phyloP scores from a whole-genome alignment of 139 green algal species.

The Volvox africanus region DNA sequence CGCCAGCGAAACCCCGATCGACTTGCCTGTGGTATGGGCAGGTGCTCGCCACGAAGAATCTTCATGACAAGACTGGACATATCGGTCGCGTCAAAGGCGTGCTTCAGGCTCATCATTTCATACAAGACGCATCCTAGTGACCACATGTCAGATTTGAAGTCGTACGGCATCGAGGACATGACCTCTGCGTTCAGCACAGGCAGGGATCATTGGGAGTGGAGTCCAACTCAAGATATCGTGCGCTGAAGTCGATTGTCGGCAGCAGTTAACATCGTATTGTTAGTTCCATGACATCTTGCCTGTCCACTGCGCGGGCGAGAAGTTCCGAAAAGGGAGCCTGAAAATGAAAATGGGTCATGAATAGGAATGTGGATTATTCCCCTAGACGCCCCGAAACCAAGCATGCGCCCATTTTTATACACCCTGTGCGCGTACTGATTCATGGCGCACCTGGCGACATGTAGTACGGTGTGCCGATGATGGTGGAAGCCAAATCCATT shows the following conservation, averaged over 20 bases:
- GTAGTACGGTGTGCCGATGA: constrained; percentile 79
- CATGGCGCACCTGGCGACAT: constrained; percentile 58
- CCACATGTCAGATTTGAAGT: constrained; percentile 80
- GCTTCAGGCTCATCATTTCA: constrained; percentile 72
- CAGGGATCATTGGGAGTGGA: background rate
- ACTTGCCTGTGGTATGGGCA: constrained; percentile 43
- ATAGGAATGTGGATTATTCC: too few species aligned
- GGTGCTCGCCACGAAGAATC: constrained; percentile 64
- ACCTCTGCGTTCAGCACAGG: constrained; percentile 27
- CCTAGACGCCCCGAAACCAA: too few species aligned
- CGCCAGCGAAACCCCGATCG: too few species aligned
- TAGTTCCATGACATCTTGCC: too few species aligned
- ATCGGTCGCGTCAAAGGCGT: constrained; percentile 69
- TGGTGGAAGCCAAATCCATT: constrained; percentile 66
- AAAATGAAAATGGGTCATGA: too few species aligned
- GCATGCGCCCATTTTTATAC: too few species aligned
- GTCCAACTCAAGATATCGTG: too few species aligned
- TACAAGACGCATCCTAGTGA: constrained; percentile 73
- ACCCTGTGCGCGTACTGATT: background rate
- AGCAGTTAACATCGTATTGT: too few species aligned
- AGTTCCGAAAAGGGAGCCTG: too few species aligned
- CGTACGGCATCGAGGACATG: constrained; percentile 64
- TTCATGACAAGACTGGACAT: constrained; percentile 68
- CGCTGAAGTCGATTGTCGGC: too few species aligned
- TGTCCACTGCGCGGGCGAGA: too few species aligned